phyloP scores from a whole-genome alignment of 2,329 filamentous ascomycete genomes.

The Stachybotrys chlorohalonatus region DNA sequence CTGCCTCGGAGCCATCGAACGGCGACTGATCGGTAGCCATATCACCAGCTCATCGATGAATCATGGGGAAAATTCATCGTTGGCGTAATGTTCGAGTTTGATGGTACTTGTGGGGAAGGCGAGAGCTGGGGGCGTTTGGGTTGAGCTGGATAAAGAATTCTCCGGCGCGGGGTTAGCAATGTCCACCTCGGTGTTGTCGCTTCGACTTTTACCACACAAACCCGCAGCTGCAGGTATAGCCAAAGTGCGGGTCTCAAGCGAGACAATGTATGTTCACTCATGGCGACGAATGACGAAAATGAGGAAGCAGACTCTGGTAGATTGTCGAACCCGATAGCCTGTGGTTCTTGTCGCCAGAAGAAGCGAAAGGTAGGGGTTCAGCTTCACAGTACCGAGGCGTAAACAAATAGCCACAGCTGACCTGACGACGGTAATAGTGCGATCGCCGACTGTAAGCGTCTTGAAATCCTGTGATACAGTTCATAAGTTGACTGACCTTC shows the following conservation, averaged over 20 bases:
- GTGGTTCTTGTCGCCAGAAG: slow-evolving; percentile 20
- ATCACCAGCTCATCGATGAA: background rate
- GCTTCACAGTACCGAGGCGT: background rate
- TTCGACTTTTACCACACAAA: background rate
- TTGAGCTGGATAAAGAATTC: slow-evolving; percentile 15
- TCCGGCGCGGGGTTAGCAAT: slow-evolving; percentile 13
- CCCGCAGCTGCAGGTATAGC: background rate
- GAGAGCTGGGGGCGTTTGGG: background rate
- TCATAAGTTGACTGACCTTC: background rate
- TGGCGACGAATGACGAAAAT: slow-evolving; percentile 7
- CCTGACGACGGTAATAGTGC: slow-evolving; percentile 5
- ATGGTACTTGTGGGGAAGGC: background rate
- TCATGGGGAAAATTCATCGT: background rate
- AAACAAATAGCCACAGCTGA: slow-evolving; percentile 1
- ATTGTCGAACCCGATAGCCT: slow-evolving; percentile 20
- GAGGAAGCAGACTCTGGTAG: slow-evolving; percentile 5
- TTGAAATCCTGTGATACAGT: background rate
- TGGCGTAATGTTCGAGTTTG: background rate
- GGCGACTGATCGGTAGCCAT: slow-evolving; percentile 20
- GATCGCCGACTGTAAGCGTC: slow-evolving; percentile 10
- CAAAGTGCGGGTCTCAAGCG: background rate
- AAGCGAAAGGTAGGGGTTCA: slow-evolving; percentile 18
- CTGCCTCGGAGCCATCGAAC: slow-evolving; percentile 16
- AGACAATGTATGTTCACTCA: slow-evolving; percentile 1
- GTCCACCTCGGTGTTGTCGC: background rate